phyloP scores from a whole-genome alignment of 2,329 filamentous ascomycete species.

The Calonectria naviculata region DNA sequence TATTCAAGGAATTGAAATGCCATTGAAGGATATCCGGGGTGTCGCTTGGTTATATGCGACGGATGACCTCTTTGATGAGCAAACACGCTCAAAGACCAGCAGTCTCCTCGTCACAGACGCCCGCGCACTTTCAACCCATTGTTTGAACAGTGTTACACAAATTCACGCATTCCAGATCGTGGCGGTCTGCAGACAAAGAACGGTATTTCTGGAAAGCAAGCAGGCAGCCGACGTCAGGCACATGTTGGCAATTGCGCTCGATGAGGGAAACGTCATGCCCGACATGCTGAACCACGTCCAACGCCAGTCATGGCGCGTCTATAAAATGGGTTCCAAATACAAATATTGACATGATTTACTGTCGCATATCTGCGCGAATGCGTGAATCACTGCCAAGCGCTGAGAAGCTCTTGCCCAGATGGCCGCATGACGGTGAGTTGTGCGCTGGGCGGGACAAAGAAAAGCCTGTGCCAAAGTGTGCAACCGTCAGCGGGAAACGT shows the following conservation, averaged over 20 bases:
- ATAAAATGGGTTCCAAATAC: no score
- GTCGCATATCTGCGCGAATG: not conserved
- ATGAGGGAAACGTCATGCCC: not conserved
- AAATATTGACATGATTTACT: not conserved
- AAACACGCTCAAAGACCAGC: not conserved
- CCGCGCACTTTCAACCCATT: not conserved
- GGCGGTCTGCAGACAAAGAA: not conserved
- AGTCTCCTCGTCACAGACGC: not conserved
- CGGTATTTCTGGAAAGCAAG: not conserved
- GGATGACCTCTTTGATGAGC: not conserved
- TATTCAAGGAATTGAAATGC: not conserved
- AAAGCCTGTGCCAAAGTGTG: not conserved
- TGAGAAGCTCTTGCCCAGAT: no score
- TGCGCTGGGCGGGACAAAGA: not conserved
- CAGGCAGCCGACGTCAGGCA: not conserved
- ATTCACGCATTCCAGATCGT: not conserved
- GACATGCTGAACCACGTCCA: not conserved
- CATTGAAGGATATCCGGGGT: not conserved
- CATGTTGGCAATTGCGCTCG: not conserved
- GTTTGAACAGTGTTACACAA: not conserved
- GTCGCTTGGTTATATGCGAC: not conserved
- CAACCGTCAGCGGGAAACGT: not conserved
- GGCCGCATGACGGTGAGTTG: not conserved
- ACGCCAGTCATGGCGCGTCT: not conserved
- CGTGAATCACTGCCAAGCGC: not conserved